A percentile compares a stretch with the other conserved stretches of the same genome.
Evolutionary conservation across 129 eudicot species (phyloP).

Genomic region (Helichrysum umbraculigerum): DNA sequence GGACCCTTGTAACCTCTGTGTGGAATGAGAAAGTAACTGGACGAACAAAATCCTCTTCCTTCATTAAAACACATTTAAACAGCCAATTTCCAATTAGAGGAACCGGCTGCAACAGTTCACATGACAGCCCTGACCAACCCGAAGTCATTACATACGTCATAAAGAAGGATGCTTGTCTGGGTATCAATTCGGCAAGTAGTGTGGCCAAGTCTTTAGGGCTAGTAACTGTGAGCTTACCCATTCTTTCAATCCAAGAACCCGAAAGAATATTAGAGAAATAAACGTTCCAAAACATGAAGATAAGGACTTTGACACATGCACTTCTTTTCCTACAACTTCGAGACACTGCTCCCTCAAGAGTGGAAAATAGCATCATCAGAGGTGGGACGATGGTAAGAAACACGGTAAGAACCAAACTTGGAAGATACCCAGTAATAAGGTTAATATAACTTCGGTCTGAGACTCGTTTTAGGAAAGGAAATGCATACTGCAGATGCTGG

Average conservation of each 20-base stretch:
- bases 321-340: constrained; percentile 85
- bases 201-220: constrained; percentile 59
- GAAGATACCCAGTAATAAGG: constrained; percentile 85
- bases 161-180: constrained; percentile 79
- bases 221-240: constrained; percentile 45
- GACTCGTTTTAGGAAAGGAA: constrained; percentile 58
- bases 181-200: constrained; percentile 71
- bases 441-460: constrained; percentile 54
- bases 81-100: constrained; percentile 66
- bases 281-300: constrained; percentile 88
- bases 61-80: constrained; percentile 50
- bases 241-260: constrained; percentile 64
- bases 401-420: constrained; percentile 79
- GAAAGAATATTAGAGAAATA: constrained; percentile 79
- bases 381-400: constrained; percentile 77
- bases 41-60: constrained; percentile 47
- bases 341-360: constrained; percentile 82
- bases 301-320: constrained; percentile 74
- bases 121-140: constrained; percentile 91
- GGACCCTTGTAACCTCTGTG: constrained; percentile 83
- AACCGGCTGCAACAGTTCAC: constrained; percentile 80
- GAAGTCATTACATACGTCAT: constrained; percentile 90
- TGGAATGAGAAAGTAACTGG: constrained; percentile 81
- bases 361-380: constrained; percentile 77
- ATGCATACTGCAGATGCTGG: constrained; percentile 51